A percentile compares a stretch with the other conserved stretches of the same genome.
phyloP scores from a whole-genome alignment of 2,329 filamentous ascomycete species.

The Coniella vitis region DNA sequence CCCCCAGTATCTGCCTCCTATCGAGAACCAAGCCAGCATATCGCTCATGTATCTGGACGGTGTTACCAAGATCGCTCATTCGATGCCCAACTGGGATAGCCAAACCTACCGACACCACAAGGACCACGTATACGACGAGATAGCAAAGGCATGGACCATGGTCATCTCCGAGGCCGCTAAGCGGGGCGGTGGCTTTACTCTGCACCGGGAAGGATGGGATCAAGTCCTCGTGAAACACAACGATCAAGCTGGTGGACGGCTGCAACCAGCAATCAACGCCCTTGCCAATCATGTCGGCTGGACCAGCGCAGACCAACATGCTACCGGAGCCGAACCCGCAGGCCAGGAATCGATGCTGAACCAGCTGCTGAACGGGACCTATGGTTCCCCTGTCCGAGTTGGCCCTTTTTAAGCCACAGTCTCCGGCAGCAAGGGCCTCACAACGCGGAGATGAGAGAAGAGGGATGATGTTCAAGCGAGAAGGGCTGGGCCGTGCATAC shows the following conservation, averaged over 20 bases:
- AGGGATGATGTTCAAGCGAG: neutral
- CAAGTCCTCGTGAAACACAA: conserved; percentile 83
- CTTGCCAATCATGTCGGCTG: conserved; percentile 70
- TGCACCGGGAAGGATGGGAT: conserved; percentile 91
- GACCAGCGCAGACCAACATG: conserved; percentile 48
- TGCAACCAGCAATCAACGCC: conserved; percentile 73
- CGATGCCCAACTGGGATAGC: conserved; percentile 84
- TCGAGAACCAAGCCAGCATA: conserved; percentile 74
- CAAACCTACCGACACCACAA: conserved; percentile 87
- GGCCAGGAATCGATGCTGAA: conserved; percentile 54
- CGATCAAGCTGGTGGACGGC: conserved; percentile 72
- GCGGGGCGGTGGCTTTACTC: conserved; percentile 78
- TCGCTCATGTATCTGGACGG: conserved; percentile 85
- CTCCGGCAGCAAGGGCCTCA: neutral
- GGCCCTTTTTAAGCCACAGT: conserved; percentile 47
- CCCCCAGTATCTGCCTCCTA: conserved; percentile 87
- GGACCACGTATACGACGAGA: conserved; percentile 92
- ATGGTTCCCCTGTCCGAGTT: conserved; percentile 53
- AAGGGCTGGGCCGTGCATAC: neutral
- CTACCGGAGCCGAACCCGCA: conserved; percentile 21
- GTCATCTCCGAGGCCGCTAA: conserved; percentile 90
- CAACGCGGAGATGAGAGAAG: neutral
- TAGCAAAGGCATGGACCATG: conserved; percentile 85
- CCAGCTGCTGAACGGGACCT: conserved; percentile 55
- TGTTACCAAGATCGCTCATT: conserved; percentile 83